These are phyloP conservation scores for Fusarium armeniacum DNA, from an alignment of 2,329 filamentous ascomycete genomes.

Conservation along the genomic window DNA sequence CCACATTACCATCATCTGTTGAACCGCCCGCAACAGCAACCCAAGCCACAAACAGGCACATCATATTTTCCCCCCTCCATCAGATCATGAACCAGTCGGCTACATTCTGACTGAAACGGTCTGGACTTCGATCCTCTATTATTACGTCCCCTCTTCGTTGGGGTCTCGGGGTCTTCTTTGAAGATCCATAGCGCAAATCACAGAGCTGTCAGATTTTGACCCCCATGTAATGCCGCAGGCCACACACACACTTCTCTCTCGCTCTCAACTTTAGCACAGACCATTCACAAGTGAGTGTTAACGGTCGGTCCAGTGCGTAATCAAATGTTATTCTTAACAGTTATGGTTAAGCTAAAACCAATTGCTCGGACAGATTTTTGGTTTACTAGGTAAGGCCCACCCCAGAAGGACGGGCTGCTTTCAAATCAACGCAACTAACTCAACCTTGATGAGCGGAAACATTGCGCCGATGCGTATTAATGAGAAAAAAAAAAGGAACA, in stretches of 20 bases:
- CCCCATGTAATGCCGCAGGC: constrained; percentile 26
- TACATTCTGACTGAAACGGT: constrained; percentile 39
- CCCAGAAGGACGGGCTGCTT: constrained; percentile 19
- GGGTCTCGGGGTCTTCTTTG: constrained; percentile 8
- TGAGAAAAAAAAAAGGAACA: not conserved
- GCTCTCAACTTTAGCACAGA: constrained; percentile 11
- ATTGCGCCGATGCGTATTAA: constrained; percentile 14
- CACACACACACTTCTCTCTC: constrained; percentile 6
- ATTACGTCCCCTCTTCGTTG: not conserved
- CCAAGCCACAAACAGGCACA: constrained; percentile 20
- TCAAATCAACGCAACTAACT: constrained; percentile 29
- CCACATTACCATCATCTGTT: not conserved
- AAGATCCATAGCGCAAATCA: constrained; percentile 34
- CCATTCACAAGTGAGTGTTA: constrained; percentile 5
- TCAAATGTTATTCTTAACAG: constrained; percentile 20
- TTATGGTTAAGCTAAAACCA: constrained; percentile 23
- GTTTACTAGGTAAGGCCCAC: not conserved
- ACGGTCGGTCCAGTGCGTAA: not conserved
- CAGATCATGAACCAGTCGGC: constrained; percentile 37
- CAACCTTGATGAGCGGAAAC: constrained; percentile 5
- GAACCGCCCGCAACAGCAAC: constrained; percentile 30
- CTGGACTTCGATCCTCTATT: constrained; percentile 20
- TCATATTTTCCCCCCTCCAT: constrained; percentile 25
- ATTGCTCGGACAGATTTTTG: not conserved
- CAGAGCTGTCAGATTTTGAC: constrained; percentile 34